Conservation (phyloP, 2,329 filamentous ascomycete genomes). For the Aaosphaeria arxii region DNA sequence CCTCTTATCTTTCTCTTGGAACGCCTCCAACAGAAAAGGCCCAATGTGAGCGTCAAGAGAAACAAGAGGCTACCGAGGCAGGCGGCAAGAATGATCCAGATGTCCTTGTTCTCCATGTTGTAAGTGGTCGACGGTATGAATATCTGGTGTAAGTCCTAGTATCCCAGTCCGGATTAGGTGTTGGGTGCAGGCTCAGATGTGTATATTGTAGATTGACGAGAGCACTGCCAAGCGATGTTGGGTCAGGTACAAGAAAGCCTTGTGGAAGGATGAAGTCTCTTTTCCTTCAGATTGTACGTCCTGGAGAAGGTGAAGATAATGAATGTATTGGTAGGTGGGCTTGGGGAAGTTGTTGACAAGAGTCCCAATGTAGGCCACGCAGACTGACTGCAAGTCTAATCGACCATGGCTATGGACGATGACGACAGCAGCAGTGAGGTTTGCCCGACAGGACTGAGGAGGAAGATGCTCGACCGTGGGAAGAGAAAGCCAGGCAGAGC, state of each 20-base stretch:
- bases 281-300: too few species aligned
- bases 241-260: too few species aligned
- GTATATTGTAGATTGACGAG: too few species aligned
- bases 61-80: conserved; percentile 33
- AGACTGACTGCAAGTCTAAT: conserved; percentile 16
- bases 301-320: not conserved
- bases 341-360: conserved; percentile 7
- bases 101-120: conserved; percentile 28
- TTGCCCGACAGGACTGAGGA: too few species aligned
- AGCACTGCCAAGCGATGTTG: too few species aligned
- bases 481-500: too few species aligned
- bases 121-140: not conserved
- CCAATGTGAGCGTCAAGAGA: conserved; percentile 19
- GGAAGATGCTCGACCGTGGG: too few species aligned
- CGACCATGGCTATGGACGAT: conserved; percentile 16
- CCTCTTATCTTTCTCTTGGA: conserved; percentile 30
- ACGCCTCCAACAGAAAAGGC: conserved; percentile 32
- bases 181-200: not conserved
- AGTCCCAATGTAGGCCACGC: conserved; percentile 14
- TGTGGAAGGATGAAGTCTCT: too few species aligned
- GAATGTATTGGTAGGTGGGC: not conserved
- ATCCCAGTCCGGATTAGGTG: not conserved
- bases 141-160: not conserved
- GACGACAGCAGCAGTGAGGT: too few species aligned
- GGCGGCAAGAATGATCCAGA: conserved; percentile 37